These are phyloP conservation scores for Apiotrichum mycotoxinovorans DNA, from an alignment of 1,284 basidiomycete genomes.

Conservation along the genomic window DNA sequence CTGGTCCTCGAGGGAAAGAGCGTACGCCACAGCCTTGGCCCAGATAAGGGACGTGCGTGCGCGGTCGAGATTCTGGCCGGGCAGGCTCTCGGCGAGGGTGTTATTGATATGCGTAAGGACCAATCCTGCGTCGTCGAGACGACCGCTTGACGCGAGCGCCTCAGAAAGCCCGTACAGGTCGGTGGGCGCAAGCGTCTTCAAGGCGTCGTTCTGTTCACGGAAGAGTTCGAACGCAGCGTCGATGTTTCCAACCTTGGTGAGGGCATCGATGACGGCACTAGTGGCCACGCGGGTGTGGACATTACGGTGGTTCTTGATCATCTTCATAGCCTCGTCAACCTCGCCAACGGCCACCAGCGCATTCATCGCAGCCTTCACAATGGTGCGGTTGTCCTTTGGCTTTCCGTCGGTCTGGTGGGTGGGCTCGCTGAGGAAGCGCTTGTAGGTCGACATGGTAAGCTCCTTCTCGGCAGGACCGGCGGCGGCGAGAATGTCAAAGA, in stretches of 20 bases:
- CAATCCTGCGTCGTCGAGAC: slow-evolving; percentile 51
- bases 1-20: slow-evolving; percentile 54
- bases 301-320: neutral
- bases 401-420: neutral
- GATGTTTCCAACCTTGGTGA: slow-evolving; percentile 62
- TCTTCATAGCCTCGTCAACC: slow-evolving; percentile 61
- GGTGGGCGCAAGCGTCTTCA: neutral
- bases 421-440: neutral
- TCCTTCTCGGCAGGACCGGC: slow-evolving; percentile 5
- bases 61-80: neutral
- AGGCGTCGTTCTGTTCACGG: slow-evolving; percentile 33
- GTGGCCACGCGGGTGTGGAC: neutral
- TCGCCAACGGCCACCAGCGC: slow-evolving; percentile 66
- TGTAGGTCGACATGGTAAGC: neutral
- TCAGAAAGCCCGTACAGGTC: slow-evolving; percentile 44
- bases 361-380: neutral
- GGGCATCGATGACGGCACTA: slow-evolving; percentile 63
- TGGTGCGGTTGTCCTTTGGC: neutral
- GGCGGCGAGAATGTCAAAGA: slow-evolving; percentile 5
- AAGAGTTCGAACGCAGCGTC: slow-evolving; percentile 68
- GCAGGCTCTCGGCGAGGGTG: neutral
- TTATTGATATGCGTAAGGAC: neutral
- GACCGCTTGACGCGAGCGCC: slow-evolving; percentile 54
- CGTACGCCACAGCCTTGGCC: slow-evolving; percentile 45
- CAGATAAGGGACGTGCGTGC: neutral